Percentiles rank a stretch among this genome's conserved stretches.
These are phyloP conservation scores for Trichoderma sp. DNA, from an alignment of 2,329 filamentous ascomycete species.

Conservation along the genomic window DNA sequence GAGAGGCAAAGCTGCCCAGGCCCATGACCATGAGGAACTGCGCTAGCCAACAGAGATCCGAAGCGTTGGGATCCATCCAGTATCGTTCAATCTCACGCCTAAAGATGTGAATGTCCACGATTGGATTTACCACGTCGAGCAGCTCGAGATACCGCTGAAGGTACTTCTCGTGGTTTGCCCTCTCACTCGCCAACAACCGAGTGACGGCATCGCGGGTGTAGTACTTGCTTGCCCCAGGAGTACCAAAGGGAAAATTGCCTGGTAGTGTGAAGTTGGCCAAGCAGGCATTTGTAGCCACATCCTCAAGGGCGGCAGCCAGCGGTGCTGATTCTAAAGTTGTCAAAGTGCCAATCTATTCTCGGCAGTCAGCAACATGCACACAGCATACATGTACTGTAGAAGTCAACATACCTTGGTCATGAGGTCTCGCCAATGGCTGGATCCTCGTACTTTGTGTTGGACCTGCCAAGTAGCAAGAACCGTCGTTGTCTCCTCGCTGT, in stretches of 20 bases:
- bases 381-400: not conserved
- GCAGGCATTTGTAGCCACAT: constrained; percentile 36
- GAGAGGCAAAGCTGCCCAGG: constrained; percentile 33
- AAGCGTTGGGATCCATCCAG: constrained; percentile 31
- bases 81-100: constrained; percentile 32
- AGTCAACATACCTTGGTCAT: constrained; percentile 35
- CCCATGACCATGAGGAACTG: constrained; percentile 38
- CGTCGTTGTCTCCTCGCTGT: constrained; percentile 28
- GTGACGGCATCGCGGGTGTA: constrained; percentile 32
- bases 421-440: constrained; percentile 37
- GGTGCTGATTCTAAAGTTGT: constrained; percentile 28
- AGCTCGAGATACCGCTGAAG: constrained; percentile 32
- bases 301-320: constrained; percentile 31
- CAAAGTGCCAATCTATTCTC: constrained; percentile 29
- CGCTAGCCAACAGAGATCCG: constrained; percentile 34
- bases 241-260: constrained; percentile 39
- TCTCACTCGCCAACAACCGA: constrained; percentile 31
- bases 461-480: constrained; percentile 34
- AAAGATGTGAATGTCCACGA: constrained; percentile 34
- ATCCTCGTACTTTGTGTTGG: constrained; percentile 35
- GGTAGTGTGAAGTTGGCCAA: constrained; percentile 36
- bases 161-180: constrained; percentile 27
- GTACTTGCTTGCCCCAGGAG: constrained; percentile 35
- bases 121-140: constrained; percentile 35
- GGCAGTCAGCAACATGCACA: not conserved